phyloP scores from a whole-genome alignment of 2,329 filamentous ascomycete species.

The Fusarium staphyleae region DNA sequence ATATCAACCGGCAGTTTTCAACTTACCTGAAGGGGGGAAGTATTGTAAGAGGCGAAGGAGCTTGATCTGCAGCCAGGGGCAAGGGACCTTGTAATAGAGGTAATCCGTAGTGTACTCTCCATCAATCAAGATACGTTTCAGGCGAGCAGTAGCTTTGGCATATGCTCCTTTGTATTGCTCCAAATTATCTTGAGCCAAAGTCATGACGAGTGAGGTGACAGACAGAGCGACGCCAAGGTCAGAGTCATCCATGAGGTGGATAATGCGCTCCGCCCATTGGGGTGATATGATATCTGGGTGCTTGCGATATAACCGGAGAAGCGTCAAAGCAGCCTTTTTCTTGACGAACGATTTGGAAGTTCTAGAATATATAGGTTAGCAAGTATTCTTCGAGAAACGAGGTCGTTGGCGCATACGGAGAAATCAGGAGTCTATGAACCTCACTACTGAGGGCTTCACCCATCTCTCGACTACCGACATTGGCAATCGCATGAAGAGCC shows the following conservation, averaged over 20 bases:
- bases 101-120: constrained; percentile 91
- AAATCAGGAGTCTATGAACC: constrained; percentile 92
- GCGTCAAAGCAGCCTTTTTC: constrained; percentile 95
- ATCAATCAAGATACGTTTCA: constrained; percentile 91
- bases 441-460: constrained; percentile 91
- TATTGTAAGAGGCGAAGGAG: constrained; percentile 91
- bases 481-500: constrained; percentile 95
- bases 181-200: constrained; percentile 90
- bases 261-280: constrained; percentile 97
- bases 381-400: background rate
- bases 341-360: constrained; percentile 96
- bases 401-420: constrained; percentile 70
- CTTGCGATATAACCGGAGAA: constrained; percentile 93
- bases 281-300: constrained; percentile 91
- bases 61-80: constrained; percentile 98
- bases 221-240: constrained; percentile 95
- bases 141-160: constrained; percentile 85
- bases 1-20: background rate
- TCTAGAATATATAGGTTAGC: constrained; percentile 32
- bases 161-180: constrained; percentile 95
- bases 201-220: constrained; percentile 94
- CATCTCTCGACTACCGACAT: constrained; percentile 96
- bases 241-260: constrained; percentile 96
- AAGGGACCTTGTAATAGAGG: constrained; percentile 99
- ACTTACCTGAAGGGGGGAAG: constrained; percentile 87